Percentiles rank a stretch among this genome's conserved stretches.
phyloP scores from a whole-genome alignment of 352 stramenopile genomes.

The Thalassiosira mediterranea region DNA sequence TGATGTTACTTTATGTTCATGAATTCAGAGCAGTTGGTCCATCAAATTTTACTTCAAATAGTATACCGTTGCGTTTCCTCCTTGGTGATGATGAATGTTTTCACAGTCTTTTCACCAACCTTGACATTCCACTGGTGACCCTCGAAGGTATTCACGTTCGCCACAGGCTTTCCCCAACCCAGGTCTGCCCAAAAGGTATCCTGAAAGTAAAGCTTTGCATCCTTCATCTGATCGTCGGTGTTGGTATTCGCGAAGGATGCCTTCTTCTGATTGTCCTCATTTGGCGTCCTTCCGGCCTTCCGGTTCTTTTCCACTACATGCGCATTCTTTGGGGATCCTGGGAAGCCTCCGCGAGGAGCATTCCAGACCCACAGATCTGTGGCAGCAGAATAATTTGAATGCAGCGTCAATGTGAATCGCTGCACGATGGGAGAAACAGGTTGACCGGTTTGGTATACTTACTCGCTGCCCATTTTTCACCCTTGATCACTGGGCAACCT shows the following conservation, averaged over 20 bases:
- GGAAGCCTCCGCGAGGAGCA: conserved; percentile 61
- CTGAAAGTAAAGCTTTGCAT: conserved; percentile 66
- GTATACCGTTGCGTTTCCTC: conserved; percentile 20
- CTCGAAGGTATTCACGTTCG: conserved; percentile 72
- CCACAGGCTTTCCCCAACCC: conserved; percentile 42
- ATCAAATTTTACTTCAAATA: conserved; percentile 38
- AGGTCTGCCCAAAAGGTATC: conserved; percentile 67
- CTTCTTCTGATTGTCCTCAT: conserved; percentile 26
- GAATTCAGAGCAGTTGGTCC: no score
- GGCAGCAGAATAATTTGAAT: no score
- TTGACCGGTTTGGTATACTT: conserved; percentile 47
- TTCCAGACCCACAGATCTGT: conserved; percentile 80
- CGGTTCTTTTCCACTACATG: conserved; percentile 44
- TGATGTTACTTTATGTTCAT: no score
- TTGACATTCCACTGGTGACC: conserved; percentile 76
- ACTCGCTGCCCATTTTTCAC: conserved; percentile 95
- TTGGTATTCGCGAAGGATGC: conserved; percentile 66
- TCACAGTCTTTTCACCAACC: conserved; percentile 56
- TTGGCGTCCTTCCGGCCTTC: conserved; percentile 10
- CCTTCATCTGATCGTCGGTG: conserved; percentile 52
- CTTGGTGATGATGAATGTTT: conserved; percentile 54
- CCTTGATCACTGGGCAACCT: conserved; percentile 90
- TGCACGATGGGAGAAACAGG: no score
- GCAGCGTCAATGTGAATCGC: no score
- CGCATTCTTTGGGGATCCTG: conserved; percentile 60